Evolutionary conservation across 169 alveolate species (phyloP), one percentile per base, ranked within the genome.

Genomic region (Fabrea salina): DNA sequence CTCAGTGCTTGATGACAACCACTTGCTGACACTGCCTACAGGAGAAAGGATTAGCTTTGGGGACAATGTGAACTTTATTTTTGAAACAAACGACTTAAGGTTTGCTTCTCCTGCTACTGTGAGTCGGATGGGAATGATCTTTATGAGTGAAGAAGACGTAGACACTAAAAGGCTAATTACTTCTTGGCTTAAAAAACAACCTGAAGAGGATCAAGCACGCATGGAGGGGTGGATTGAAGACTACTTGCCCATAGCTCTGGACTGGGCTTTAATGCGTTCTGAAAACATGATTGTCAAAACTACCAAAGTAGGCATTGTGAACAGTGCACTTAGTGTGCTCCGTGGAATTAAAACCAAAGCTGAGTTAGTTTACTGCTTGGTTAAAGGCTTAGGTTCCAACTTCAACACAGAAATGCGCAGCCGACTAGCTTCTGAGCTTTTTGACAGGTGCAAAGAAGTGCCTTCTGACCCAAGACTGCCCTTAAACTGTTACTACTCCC

Each of bases 71-170:
- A 94, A 91, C 77, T 91, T 94, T 61, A 91, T 94, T 49, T 94
- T 94, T 82, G 97, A 94, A 89, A 91, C 96, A 0, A 90, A 89
- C 80, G 89, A 89, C 54, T 85, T 94, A 13, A 80, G 86, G 68
- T 91, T 87, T 72, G 96, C 97, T 25, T 90, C 96, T 43, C 97
- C 97, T 33, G 97, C 97, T 11, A 94, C 97, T 8, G 96, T 94
- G 32, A 49, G 75, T 16, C 83, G 97, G 82, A 90, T 91, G 93
- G 97, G 97, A 49, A 94, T 96, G 89, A 93, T 95, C 39, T 96
- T 93, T 91, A 77, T 96, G 83, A 90, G 94, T 27, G 95, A 96
- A 77, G 98, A 96, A 85, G 98, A 96, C 79, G 96, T 94, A 35
- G 94, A 91, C 71, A 90, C 94, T 51, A 82, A 89, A 75, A 81